Conservation (phyloP, 257 asterid species). For the Pogostemon cablin region DNA sequence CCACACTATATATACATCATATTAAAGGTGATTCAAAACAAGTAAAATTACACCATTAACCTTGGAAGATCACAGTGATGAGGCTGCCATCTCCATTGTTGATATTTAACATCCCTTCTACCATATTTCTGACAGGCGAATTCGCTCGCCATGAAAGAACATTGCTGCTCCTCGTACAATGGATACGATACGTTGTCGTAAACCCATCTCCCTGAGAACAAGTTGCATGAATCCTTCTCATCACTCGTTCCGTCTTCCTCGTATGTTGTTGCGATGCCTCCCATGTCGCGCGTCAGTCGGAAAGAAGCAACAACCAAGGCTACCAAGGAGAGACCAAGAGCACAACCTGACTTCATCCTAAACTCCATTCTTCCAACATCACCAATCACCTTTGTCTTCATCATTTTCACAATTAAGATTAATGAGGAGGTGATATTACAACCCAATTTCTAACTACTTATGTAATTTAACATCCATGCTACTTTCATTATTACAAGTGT, state of each 20-base stretch:
- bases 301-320: conserved; percentile 2
- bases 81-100: conserved; percentile 82
- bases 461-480: no score
- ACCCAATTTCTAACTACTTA: no score
- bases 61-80: conserved; percentile 70
- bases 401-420: background rate
- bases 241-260: background rate
- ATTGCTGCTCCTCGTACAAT: conserved; percentile 56
- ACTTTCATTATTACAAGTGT: no score
- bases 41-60: conserved; percentile 28
- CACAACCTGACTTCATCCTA: background rate
- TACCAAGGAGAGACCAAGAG: background rate
- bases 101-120: conserved; percentile 55
- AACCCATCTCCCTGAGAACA: conserved; percentile 65
- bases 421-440: no score
- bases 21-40: no score
- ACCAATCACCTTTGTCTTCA: background rate
- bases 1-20: no score
- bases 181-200: conserved; percentile 61
- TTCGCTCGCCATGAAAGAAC: conserved; percentile 53
- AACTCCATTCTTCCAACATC: background rate
- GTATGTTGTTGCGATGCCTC: background rate
- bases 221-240: conserved; percentile 31
- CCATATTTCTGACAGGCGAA: conserved; percentile 65
- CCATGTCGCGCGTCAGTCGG: background rate